Conservation (phyloP, 352 stramenopile genomes). For the Thalassiosira livingstoniorum region DNA sequence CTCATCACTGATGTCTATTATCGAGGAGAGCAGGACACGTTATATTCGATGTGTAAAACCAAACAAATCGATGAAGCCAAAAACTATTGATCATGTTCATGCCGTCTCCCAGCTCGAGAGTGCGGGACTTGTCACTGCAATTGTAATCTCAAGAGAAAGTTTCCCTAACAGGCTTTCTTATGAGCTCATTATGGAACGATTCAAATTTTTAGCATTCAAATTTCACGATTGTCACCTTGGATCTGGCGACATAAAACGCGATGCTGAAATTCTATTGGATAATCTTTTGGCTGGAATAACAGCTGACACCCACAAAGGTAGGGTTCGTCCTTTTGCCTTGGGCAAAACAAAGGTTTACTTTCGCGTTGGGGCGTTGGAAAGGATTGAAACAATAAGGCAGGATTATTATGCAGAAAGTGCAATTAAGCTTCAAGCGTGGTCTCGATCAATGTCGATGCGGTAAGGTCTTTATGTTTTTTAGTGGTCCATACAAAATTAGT, state of each 20-base stretch:
- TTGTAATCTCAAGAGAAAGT: slow-evolving; percentile 80
- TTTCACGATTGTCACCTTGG: slow-evolving; percentile 50
- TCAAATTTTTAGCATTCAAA: slow-evolving; percentile 69
- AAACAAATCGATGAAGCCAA: slow-evolving; percentile 73
- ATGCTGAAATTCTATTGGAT: slow-evolving; percentile 51
- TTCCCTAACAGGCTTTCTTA: slow-evolving; percentile 81
- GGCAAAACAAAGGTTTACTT: slow-evolving; percentile 94
- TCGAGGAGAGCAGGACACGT: slow-evolving; percentile 92
- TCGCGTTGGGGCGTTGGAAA: slow-evolving; percentile 91
- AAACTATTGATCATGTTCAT: slow-evolving; percentile 64
- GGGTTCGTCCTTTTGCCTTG: slow-evolving; percentile 66
- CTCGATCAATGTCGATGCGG: slow-evolving; percentile 56
- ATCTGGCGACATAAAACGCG: slow-evolving; percentile 53
- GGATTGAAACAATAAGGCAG: slow-evolving; percentile 87
- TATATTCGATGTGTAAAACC: slow-evolving; percentile 98
- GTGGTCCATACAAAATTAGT: too few species aligned
- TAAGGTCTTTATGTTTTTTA: too few species aligned
- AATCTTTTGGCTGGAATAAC: slow-evolving; percentile 53
- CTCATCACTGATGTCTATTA: slow-evolving; percentile 90
- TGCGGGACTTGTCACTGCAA: slow-evolving; percentile 79
- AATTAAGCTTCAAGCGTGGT: slow-evolving; percentile 67
- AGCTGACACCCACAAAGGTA: slow-evolving; percentile 50
- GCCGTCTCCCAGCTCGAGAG: slow-evolving; percentile 78
- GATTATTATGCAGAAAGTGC: slow-evolving; percentile 71
- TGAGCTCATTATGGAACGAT: slow-evolving; percentile 69